These are phyloP conservation scores for Oidium heveae DNA, from an alignment of 2,329 filamentous ascomycete genomes.

Conservation along the genomic window DNA sequence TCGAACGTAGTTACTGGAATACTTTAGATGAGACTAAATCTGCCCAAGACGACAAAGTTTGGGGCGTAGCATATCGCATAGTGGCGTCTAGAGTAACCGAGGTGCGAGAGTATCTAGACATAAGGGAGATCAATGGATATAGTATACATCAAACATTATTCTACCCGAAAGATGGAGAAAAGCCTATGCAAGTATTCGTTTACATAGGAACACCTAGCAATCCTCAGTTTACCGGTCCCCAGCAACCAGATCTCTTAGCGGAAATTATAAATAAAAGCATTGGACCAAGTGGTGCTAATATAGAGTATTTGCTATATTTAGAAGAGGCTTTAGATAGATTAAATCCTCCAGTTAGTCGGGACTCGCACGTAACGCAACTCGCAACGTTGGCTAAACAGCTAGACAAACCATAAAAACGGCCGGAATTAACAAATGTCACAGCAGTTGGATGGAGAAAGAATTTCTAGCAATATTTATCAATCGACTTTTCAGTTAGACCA, in stretches of 20 bases:
- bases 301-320: constrained; percentile 65
- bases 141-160: constrained; percentile 80
- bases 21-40: constrained; percentile 42
- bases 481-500: no score
- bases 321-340: constrained; percentile 60
- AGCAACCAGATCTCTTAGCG: constrained; percentile 54
- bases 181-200: constrained; percentile 34
- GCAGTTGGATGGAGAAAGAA: no score
- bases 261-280: constrained; percentile 51
- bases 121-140: constrained; percentile 94
- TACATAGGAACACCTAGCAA: constrained; percentile 92
- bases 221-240: constrained; percentile 68
- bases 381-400: no score
- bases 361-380: no score
- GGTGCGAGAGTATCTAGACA: constrained; percentile 76
- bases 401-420: no score
- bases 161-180: constrained; percentile 23
- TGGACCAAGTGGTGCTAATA: constrained; percentile 74
- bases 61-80: constrained; percentile 86
- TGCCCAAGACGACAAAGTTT: constrained; percentile 41
- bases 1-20: constrained; percentile 63
- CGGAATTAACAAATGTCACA: no score
- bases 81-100: constrained; percentile 43
- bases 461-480: no score
- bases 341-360: no score